Evolutionary conservation across 148 eudicot species (phyloP).

Genomic region (Nyssa sinensis): DNA sequence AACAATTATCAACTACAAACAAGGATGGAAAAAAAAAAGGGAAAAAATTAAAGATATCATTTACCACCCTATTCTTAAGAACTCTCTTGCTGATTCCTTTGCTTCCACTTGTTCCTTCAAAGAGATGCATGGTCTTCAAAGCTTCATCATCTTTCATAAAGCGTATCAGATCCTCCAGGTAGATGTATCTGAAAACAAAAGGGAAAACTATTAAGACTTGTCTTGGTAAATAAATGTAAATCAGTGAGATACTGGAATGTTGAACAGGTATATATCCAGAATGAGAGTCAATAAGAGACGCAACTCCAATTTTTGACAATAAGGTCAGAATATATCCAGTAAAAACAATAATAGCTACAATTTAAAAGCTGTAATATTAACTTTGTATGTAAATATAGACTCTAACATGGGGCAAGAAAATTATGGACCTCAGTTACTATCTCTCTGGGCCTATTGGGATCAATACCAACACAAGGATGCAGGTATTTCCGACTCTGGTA

Average conservation of each 20-base stretch:
- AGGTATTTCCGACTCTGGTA: neutral
- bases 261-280: neutral
- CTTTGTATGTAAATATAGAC: neutral
- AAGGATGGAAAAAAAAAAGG: neutral
- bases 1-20: neutral
- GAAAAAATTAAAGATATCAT: neutral
- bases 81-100: conserved; percentile 51
- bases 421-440: neutral
- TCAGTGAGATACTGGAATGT: neutral
- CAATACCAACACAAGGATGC: neutral
- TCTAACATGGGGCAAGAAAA: neutral
- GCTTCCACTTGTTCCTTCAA: conserved; percentile 45
- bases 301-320: neutral
- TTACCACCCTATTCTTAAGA: conserved; percentile 68
- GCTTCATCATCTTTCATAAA: conserved; percentile 62
- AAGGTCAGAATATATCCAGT: neutral
- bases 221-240: neutral
- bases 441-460: neutral
- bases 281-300: neutral
- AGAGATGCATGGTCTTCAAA: conserved; percentile 31
- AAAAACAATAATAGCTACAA: neutral
- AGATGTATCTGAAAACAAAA: conserved; percentile 33
- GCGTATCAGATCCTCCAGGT: conserved; percentile 46
- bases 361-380: too few relatives aligned
- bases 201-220: neutral